Evolutionary conservation across 768 basidiomycete species (phyloP).

Genomic region (Russula ochroleuca): DNA sequence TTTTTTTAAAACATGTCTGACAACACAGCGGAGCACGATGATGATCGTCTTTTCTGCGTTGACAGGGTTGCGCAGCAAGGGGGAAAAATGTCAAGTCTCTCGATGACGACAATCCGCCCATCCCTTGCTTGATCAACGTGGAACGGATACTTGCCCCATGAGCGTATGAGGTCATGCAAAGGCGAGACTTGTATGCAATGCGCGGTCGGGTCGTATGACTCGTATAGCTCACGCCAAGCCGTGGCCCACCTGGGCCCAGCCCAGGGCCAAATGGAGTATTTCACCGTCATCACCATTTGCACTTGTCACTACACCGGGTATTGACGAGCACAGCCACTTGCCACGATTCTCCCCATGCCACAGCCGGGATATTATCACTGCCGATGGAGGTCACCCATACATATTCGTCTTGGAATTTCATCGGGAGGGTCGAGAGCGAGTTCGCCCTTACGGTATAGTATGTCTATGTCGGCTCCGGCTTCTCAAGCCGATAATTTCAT

Average conservation of each 20-base stretch:
- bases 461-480: not conserved
- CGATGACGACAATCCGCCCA: not conserved
- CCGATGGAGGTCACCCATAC: not conserved
- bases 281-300: not conserved
- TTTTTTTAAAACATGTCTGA: not conserved
- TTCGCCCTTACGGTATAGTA: not conserved
- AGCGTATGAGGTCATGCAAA: not conserved
- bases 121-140: not conserved
- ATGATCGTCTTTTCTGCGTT: not conserved
- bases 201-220: not conserved
- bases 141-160: not conserved
- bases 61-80: too few relatives aligned
- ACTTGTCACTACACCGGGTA: not conserved
- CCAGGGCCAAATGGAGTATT: not conserved
- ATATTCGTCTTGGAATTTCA: not conserved
- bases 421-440: too few relatives aligned
- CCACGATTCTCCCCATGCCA: not conserved
- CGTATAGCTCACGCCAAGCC: not conserved
- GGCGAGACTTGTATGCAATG: not conserved
- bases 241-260: not conserved
- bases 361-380: not conserved
- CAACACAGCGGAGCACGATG: not conserved
- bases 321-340: not conserved
- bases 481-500: not conserved
- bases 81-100: not conserved